phyloP scores from a whole-genome alignment of 2,329 filamentous ascomycete genomes.

The Exophiala xenobiotica region DNA sequence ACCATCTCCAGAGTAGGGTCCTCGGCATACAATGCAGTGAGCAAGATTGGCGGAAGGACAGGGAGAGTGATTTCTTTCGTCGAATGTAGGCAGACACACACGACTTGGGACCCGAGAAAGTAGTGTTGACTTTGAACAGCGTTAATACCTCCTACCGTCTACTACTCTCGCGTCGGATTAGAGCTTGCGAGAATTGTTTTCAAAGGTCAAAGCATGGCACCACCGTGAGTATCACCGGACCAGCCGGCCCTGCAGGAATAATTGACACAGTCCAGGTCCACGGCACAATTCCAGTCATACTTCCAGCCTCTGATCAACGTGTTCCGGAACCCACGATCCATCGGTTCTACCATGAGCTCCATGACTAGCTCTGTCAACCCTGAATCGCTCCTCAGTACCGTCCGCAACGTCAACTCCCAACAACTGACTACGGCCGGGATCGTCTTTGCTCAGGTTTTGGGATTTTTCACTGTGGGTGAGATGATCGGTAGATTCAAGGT shows the following conservation, averaged over 20 bases:
- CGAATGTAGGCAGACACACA: constrained; percentile 74
- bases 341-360: constrained; percentile 44
- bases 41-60: constrained; percentile 78
- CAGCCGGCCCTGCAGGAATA: constrained; percentile 4
- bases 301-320: constrained; percentile 72
- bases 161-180: constrained; percentile 86
- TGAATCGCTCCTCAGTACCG: constrained; percentile 52
- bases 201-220: constrained; percentile 84
- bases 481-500: constrained; percentile 96
- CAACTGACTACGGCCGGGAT: constrained; percentile 75
- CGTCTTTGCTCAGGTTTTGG: constrained; percentile 78
- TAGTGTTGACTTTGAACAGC: constrained; percentile 53
- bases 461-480: constrained; percentile 97
- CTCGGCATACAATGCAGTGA: constrained; percentile 64
- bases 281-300: constrained; percentile 82
- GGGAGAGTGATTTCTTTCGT: constrained; percentile 75
- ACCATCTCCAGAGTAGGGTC: constrained; percentile 72
- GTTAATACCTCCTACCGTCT: constrained; percentile 79
- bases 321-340: constrained; percentile 67
- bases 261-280: constrained; percentile 12
- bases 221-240: constrained; percentile 70
- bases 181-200: constrained; percentile 88
- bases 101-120: constrained; percentile 22
- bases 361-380: constrained; percentile 58
- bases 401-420: constrained; percentile 69